Evolutionary conservation across 2,329 filamentous ascomycete genomes (phyloP).

Genomic region (Purpureocillium takamizusanense): DNA sequence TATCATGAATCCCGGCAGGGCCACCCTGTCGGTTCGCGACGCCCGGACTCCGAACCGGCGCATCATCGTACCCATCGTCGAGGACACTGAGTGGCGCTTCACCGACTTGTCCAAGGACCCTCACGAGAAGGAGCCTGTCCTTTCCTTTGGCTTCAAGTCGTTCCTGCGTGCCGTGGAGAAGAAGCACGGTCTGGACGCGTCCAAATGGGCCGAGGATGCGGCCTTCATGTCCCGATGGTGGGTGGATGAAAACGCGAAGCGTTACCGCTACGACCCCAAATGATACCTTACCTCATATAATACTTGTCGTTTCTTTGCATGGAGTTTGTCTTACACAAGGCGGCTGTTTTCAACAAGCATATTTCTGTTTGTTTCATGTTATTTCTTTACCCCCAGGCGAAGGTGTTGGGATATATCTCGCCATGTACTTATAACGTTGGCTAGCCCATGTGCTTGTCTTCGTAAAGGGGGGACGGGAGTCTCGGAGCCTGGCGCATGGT

Average conservation of each 20-base stretch:
- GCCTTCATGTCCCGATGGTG: constrained; percentile 23
- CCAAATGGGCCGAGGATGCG: constrained; percentile 22
- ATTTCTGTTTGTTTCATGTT: no score
- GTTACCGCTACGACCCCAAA: constrained; percentile 18
- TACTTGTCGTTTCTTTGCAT: no score
- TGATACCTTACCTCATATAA: background rate
- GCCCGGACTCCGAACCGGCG: constrained; percentile 11
- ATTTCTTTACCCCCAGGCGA: no score
- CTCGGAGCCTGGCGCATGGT: no score
- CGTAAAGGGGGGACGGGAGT: no score
- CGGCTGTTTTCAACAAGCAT: no score
- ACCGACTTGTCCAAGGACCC: constrained; percentile 18
- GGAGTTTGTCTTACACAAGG: no score
- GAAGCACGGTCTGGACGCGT: constrained; percentile 15
- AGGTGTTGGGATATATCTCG: no score
- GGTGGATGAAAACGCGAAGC: constrained; percentile 23
- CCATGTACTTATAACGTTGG: no score
- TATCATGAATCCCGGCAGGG: constrained; percentile 16
- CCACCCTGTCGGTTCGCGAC: constrained; percentile 12
- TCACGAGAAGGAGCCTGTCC: constrained; percentile 15
- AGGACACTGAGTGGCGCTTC: constrained; percentile 21
- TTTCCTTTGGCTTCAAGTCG: constrained; percentile 14
- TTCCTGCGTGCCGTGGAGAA: constrained; percentile 12
- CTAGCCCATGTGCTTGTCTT: no score
- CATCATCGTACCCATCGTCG: constrained; percentile 14